Evolutionary conservation across 1,139 yeast species (phyloP), one percentile per base, ranked within the genome.

Genomic region (Yamadazyma buinensis): DNA sequence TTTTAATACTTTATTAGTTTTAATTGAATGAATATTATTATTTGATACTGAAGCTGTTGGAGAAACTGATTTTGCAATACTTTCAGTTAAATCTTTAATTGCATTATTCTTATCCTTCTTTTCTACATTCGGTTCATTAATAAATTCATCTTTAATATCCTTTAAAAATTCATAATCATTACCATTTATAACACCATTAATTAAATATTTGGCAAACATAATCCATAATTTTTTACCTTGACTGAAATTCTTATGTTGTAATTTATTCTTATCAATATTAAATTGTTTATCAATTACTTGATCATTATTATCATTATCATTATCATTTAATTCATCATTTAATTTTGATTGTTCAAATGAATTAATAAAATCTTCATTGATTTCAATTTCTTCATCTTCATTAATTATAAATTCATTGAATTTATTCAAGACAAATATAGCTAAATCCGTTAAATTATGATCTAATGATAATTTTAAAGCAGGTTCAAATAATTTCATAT

Each of bases 391-490:
- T 25, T 39, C 40, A 8, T 37, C 44, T 21, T 36, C 46, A 26
- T 45, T 42, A 2, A 37, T 38, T 6, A 48, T 35, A 33, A 39
- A 48, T 36, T 59, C 59, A 39, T 64, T 69, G 38, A 55, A 64
- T 27, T 55, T 59, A 21, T 54, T 53, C 33, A 69, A 47, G 2
- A 68, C 64, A 41, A 55, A 57, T 30, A 63, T 67, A 1, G 64
- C 95, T 31, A 78, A 65, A 15, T 80, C 82, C 7, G 81, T 61
- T 48, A 84, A 64, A 30, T 77, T 75, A 43, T 80, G 63, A 4
- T 74, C 67, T 28, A 92, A 62, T 0, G 97, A 94, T 39, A 90
- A 54, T 33, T 71, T 68, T 26, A 90, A 77, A 0, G 97, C 97
- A 39, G 85, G 92, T 40, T 86, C 95, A 51, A 72, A 85, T 32